phyloP scores from a whole-genome alignment of 192 early-diverging fungal species.

The Fimicolochytrium jonesii region DNA sequence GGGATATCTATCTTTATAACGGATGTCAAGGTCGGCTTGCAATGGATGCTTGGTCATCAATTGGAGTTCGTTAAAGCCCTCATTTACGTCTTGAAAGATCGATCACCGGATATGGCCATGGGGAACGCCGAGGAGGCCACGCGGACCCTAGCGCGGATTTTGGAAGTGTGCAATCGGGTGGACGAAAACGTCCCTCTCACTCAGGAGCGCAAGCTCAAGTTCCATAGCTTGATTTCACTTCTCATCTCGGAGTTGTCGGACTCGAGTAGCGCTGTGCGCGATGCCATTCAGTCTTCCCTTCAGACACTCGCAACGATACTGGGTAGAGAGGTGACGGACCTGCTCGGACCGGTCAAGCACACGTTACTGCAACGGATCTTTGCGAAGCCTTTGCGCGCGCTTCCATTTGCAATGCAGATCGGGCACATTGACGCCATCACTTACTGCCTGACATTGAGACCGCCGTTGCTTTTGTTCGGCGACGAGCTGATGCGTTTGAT shows the following conservation, averaged over 20 bases:
- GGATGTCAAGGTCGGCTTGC: conserved; percentile 75
- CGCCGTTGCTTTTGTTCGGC: conserved; percentile 83
- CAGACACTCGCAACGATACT: conserved; percentile 76
- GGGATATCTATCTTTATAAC: conserved; percentile 83
- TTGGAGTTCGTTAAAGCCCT: conserved; percentile 91
- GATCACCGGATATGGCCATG: conserved; percentile 70
- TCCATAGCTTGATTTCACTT: conserved; percentile 71
- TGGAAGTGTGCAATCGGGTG: conserved; percentile 57
- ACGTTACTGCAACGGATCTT: conserved; percentile 88
- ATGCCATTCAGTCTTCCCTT: conserved; percentile 80
- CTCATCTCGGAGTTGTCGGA: conserved; percentile 90
- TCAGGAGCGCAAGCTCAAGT: conserved; percentile 45
- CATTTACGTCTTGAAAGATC: conserved; percentile 92
- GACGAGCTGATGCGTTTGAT: conserved; percentile 88
- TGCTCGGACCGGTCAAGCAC: conserved; percentile 80
- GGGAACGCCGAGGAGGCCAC: conserved; percentile 70
- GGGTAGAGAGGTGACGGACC: conserved; percentile 72
- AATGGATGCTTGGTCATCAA: conserved; percentile 93
- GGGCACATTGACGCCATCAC: conserved; percentile 98
- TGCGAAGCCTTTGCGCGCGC: conserved; percentile 90
- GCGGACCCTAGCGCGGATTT: conserved; percentile 65
- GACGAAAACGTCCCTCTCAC: conserved; percentile 5
- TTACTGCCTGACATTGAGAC: conserved; percentile 84
- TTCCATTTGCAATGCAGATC: conserved; percentile 96
- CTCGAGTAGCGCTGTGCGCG: conserved; percentile 80